These are phyloP conservation scores for Pseudogymnoascus sp. DNA, from an alignment of 2,329 filamentous ascomycete genomes.

Conservation along the genomic window DNA sequence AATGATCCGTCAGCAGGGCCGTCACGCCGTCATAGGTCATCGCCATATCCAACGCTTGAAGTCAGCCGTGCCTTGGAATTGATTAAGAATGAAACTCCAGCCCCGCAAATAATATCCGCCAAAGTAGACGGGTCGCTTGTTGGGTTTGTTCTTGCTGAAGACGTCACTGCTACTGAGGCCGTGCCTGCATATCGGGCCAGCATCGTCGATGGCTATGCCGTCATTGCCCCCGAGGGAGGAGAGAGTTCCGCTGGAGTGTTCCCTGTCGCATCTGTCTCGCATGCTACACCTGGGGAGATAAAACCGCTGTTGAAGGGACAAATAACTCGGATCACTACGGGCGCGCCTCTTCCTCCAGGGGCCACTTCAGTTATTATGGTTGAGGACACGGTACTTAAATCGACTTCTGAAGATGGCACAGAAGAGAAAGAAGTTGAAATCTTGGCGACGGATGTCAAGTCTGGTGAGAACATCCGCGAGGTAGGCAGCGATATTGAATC, in stretches of 20 bases:
- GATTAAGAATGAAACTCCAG: conserved; percentile 66
- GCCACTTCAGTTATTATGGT: conserved; percentile 95
- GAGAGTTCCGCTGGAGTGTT: conserved; percentile 66
- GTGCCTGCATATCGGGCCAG: conserved; percentile 93
- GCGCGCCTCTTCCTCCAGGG: conserved; percentile 79
- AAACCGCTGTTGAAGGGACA: conserved; percentile 61
- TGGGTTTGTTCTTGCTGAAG: conserved; percentile 72
- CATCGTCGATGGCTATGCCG: conserved; percentile 93
- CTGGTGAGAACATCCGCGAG: conserved; percentile 83
- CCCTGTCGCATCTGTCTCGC: conserved; percentile 78
- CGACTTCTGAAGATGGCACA: conserved; percentile 66
- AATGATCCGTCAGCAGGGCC: conserved; percentile 55
- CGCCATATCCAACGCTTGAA: conserved; percentile 85
- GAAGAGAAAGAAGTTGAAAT: conserved; percentile 90
- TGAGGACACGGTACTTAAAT: conserved; percentile 76
- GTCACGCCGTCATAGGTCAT: conserved; percentile 70
- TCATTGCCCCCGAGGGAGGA: conserved; percentile 57
- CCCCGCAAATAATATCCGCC: conserved; percentile 46
- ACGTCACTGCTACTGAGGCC: conserved; percentile 70
- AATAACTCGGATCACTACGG: conserved; percentile 87
- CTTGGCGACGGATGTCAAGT: conserved; percentile 63
- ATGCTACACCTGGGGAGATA: conserved; percentile 67
- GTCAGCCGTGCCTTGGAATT: conserved; percentile 71
- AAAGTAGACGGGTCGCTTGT: conserved; percentile 60
- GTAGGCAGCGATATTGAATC: conserved; percentile 77